Evolutionary conservation across 371 early-diverging fungal genomes (phyloP), one percentile per base, ranked within the genome.

Genomic region (Coemansia sp.): DNA sequence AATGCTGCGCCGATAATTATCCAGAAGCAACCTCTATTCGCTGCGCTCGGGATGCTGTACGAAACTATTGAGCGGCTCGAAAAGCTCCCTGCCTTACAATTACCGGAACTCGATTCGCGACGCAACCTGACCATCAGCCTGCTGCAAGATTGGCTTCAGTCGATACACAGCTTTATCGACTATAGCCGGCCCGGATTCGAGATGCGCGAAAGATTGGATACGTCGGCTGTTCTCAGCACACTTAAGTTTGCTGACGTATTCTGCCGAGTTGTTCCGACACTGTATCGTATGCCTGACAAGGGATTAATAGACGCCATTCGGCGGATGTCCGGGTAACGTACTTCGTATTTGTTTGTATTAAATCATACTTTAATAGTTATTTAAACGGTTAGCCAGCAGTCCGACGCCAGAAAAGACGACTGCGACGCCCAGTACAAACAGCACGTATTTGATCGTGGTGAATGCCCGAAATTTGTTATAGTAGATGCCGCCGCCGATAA

Each of bases 401-500:
- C 79, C 80, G 7, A 92, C 92, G 2, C 94, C 94, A 38, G 82
- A 59, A 68, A 94, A 92, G 35, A 91, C 92, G 39, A 88, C 80
- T 10, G 71, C 61, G 12, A 92, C 84, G 0, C 90, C 91, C 4
- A 85, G 41, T 31, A 81, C 69, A 72, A 94, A 94, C 68, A 83
- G 48, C 35, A 78, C 83, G 49, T 88, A 88, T 72, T 92, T 86
- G 10, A 78, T 63, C 0, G 84, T 57, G 6, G 84, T 86, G 59
- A 88, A 91, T 10, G 81, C 77, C 5, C 79, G 74, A 77, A 94
- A 94, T 68, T 94, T 93, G 61, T 84, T 81, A 77, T 89, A 94
- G 72, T 92, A 94, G 53, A 93, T 83, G 5, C 93, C 93, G 12
- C 93, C 94, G 14, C 89, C 91, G 9, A 87, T 66, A 35, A 90